A percentile compares a stretch with the other conserved stretches of the same genome.
These are phyloP conservation scores for Penicillium coprophilum DNA, from an alignment of 495 filamentous ascomycete genomes.

Conservation along the genomic window DNA sequence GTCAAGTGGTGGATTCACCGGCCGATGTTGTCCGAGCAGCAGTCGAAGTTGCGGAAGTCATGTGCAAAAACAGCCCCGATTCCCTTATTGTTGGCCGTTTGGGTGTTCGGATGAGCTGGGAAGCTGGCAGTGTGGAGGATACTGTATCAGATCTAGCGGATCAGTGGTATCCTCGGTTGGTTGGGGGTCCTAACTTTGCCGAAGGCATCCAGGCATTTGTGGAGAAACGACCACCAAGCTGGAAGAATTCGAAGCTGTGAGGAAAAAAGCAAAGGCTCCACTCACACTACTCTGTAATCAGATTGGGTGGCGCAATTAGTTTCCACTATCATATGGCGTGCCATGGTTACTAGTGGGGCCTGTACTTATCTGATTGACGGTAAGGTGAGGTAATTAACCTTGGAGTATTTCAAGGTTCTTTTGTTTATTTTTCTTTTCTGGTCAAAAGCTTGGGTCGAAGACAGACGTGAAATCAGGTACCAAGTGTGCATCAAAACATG, in stretches of 20 bases:
- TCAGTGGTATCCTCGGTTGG: constrained; percentile 59
- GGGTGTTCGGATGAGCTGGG: constrained; percentile 68
- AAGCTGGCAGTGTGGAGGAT: constrained; percentile 62
- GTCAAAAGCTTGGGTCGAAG: background rate
- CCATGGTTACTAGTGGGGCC: background rate
- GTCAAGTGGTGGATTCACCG: constrained; percentile 19
- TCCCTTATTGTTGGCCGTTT: constrained; percentile 63
- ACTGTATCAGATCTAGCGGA: constrained; percentile 57
- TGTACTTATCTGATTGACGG: constrained; percentile 8
- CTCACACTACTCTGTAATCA: constrained; percentile 4
- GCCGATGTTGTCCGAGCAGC: constrained; percentile 33
- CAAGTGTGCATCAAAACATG: background rate
- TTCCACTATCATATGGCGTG: background rate
- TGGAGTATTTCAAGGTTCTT: too few relatives aligned
- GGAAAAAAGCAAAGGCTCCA: background rate
- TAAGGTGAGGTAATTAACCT: background rate
- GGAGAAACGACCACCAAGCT: constrained; percentile 70
- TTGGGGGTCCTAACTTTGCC: constrained; percentile 68
- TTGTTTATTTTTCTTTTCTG: background rate
- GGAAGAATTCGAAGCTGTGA: constrained; percentile 73
- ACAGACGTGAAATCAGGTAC: too few relatives aligned
- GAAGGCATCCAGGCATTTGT: constrained; percentile 80
- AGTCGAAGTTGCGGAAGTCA: constrained; percentile 19
- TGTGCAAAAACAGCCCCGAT: constrained; percentile 63
- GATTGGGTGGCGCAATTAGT: constrained; percentile 3